Base-by-base conservation (phyloP, 2,329 filamentous ascomycete genomes). In the Aspergillus alliaceus region DNA sequence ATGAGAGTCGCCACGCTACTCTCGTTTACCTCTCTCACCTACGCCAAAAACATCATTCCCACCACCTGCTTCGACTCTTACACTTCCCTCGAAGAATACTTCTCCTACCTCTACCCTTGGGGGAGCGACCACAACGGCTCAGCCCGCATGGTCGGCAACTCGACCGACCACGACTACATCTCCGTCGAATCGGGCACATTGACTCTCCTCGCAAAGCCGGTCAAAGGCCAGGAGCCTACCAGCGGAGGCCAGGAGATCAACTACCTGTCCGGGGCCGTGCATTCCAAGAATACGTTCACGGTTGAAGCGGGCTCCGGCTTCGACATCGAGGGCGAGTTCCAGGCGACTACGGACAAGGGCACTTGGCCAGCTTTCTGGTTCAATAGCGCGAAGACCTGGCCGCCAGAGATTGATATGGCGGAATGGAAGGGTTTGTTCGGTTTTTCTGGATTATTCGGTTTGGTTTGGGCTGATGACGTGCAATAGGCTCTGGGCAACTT, bases 371-470 rank as follows among this genome's bases (percentile, higher is more conserved):
- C 83, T 0, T 85, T 85, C 63, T 85, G 83, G 83, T 69, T 85
- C 14, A 84, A 82, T 1, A 82, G 75, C 0, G 81, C 82, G 0
- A 66, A 81, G 44, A 75, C 77, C 0, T 86, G 84, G 83, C 83
- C 83, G 15, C 84, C 83, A 0, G 84, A 85, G 76, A 79, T 86
- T 54, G 83, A 86, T 65, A 77, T 86, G 70, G 83, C 83, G 1
- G 83, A 86, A 69, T 86, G 83, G 83, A 86, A 85, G 66, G 83
- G 83, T 55, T 27, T n/a, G n/a, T n/a, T n/a, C n/a, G n/a, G n/a
- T n/a, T n/a, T n/a, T n/a, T n/a, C n/a, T n/a, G n/a, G n/a, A n/a
- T n/a, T n/a, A n/a, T n/a, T n/a, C n/a, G n/a, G n/a, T n/a, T n/a
- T n/a, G n/a, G 15, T 9, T 25, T 14, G 11, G 18, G 12, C 18